Base-by-base conservation (phyloP, 108 stramenopile species). In the Chaetoceros muelleri region DNA sequence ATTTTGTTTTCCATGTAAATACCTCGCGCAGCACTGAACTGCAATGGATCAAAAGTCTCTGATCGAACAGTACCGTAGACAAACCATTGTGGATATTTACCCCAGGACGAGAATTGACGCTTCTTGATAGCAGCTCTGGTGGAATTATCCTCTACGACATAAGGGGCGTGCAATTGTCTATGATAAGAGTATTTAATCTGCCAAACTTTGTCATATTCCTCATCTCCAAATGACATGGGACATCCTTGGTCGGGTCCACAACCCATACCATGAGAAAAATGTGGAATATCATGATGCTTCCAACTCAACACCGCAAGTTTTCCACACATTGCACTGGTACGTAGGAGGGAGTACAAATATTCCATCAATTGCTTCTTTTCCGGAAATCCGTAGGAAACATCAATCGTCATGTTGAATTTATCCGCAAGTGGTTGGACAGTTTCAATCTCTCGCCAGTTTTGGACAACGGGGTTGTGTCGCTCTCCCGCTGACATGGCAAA, bases 111-210 rank as follows among this genome's bases (percentile, higher is more conserved):
- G n/a, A n/a, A n/a, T n/a, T n/a, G n/a, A n/a, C n/a, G 7, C 23
- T 44, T 31, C 34, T 19, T 31, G 20, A 48, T 13, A 3, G 10
- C 21, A 8, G 18, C 17, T 44, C 28, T 22, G 28, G 19, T 18
- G 27, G 44, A 27, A 45, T 46, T 25, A 7, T 34, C 57, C 28
- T 60, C 60, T 26, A 31, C 56, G 27, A 28, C 3, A 10, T 26
- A 28, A 30, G 19, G 2, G 31, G 30, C 30, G n/a, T 34, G 30
- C 21, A 2, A 25, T 48, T 2, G 58, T 25, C 54, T 60, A 47
- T 62, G 62, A 25, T 62, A 69, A 44, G 75, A 73, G 52, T 62
- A 79, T 34, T 79, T 79, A 46, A 79, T 30, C 64, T 79, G 71
- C 78, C 78, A 79, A 0, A 75, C 55, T 52, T 74, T 52, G 56